These are phyloP conservation scores for Dissophora globulifera DNA, from an alignment of 192 early-diverging fungal genomes.

Conservation along the genomic window DNA sequence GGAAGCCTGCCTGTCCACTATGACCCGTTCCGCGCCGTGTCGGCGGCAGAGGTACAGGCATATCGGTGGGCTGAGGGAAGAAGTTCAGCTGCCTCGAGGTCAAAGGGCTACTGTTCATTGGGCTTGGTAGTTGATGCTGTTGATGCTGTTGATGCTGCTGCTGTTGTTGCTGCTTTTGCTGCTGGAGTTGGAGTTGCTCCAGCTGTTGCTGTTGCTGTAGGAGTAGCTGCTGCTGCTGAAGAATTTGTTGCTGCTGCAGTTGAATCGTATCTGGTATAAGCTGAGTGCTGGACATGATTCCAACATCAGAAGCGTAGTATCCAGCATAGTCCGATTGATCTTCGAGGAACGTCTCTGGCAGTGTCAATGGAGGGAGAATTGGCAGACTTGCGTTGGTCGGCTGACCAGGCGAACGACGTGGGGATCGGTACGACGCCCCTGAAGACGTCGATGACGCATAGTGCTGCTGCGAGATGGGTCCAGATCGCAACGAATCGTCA, in stretches of 20 bases:
- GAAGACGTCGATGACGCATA: slow-evolving; percentile 23
- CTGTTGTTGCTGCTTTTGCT: slow-evolving; percentile 3
- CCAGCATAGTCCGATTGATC: slow-evolving; percentile 46
- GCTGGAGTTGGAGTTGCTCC: background rate
- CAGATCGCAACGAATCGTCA: slow-evolving; percentile 28
- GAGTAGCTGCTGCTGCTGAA: slow-evolving; percentile 8
- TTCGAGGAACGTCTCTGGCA: slow-evolving; percentile 41
- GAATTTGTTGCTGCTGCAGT: background rate
- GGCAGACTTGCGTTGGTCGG: slow-evolving; percentile 2
- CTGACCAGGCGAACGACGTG: slow-evolving; percentile 29
- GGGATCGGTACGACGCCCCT: slow-evolving; percentile 27
- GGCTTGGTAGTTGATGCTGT: slow-evolving; percentile 4
- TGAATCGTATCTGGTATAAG: slow-evolving; percentile 6
- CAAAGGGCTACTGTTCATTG: slow-evolving; percentile 3
- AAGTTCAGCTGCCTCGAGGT: slow-evolving; percentile 9
- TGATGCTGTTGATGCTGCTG: slow-evolving; percentile 4
- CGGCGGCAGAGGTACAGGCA: background rate
- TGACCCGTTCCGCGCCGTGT: slow-evolving; percentile 2
- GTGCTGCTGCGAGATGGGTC: slow-evolving; percentile 18
- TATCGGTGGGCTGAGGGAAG: slow-evolving; percentile 2
- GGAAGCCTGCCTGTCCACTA: background rate
- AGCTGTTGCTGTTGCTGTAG: background rate
- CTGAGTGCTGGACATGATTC: slow-evolving; percentile 26
- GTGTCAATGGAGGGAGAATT: slow-evolving; percentile 35
- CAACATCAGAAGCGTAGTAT: slow-evolving; percentile 50